phyloP scores from a whole-genome alignment of 306 rosid species.

The Vigna angularis region DNA sequence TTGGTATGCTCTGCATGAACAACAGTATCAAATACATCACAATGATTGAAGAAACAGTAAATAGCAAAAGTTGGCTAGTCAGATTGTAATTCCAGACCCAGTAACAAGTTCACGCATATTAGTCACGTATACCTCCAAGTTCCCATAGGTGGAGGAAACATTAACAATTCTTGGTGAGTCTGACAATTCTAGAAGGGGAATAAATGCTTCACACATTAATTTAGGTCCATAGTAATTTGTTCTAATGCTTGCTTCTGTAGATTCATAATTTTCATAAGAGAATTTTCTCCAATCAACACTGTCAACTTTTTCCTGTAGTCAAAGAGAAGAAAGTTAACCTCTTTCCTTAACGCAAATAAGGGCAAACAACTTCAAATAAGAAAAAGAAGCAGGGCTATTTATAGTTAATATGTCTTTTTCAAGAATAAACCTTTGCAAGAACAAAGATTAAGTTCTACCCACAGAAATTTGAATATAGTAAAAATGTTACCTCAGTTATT shows the following conservation, averaged over 20 bases:
- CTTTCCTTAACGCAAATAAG: too few species aligned
- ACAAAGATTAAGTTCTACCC: too few species aligned
- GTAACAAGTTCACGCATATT: neutral
- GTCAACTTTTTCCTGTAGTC: neutral
- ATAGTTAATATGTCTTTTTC: too few species aligned
- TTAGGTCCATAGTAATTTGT: constrained; percentile 61
- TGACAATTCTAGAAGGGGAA: constrained; percentile 59
- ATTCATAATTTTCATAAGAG: constrained; percentile 25
- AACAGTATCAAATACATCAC: neutral
- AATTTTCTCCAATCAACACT: constrained; percentile 20
- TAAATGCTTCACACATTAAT: constrained; percentile 49
- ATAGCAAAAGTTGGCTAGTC: neutral
- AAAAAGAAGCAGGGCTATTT: too few species aligned
- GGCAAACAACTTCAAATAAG: too few species aligned
- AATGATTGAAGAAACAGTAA: constrained; percentile 1
- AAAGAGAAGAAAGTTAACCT: constrained; percentile 13
- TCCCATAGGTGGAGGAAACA: constrained; percentile 44
- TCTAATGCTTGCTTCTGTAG: constrained; percentile 46
- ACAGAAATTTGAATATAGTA: too few species aligned
- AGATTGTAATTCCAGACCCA: neutral
- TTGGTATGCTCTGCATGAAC: constrained; percentile 43
- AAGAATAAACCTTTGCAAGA: too few species aligned
- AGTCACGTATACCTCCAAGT: constrained; percentile 49
- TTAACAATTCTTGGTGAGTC: constrained; percentile 61
- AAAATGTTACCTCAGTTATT: too few species aligned